Evolutionary conservation across 495 filamentous ascomycete genomes (phyloP), one percentile per base, ranked within the genome.

Genomic region (Hyphodiscus hymeniophilus): DNA sequence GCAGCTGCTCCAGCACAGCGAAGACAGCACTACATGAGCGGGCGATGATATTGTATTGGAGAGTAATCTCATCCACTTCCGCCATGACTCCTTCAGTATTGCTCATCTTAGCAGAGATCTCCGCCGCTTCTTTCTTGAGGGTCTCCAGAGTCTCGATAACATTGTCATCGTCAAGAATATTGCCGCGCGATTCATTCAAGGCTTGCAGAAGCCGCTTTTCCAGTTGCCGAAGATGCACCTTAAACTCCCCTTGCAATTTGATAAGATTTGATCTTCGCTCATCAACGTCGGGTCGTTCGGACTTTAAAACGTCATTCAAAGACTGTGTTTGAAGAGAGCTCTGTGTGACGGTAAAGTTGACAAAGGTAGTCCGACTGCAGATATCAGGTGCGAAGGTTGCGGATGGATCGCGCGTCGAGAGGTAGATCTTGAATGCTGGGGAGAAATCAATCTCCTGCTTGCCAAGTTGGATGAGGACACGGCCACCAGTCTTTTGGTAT

Each of bases 361-460:
- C 92, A 65, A 99, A 94, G 0, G 92, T 99, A 11, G 92, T 96
- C 48, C 92, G 79, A 74, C 87, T 94, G 79, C 94, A 99, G 39
- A 99, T 84, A 67, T 99, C 92, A 3, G 92, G 92, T n/a, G 92
- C 82, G 66, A 99, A 99, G 7, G 81, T 84, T 5, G 92, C 92
- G 39, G 92, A 97, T 3, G 92, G 92, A 73, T 99, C 94, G 55
- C 90, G 74, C 1, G 92, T 99, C 0, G 90, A 95, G 43, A 99
- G 70, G 67, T 91, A 99, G 31, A 99, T 75, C 64, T 84, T 91
- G 76, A 99, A 99, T 2, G 90, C 80, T 10, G 92, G 94, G 36
- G 92, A 99, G 67, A 99, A 97, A 66, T 99, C 92, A 47, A 99
- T 99, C 63, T 97, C 90, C 67, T 99, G 94, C 65, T 91, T 96